A percentile compares a stretch with the other conserved stretches of the same genome.
These are phyloP conservation scores for Penicillium simplicissimum DNA, from an alignment of 495 filamentous ascomycete species.

Conservation along the genomic window DNA sequence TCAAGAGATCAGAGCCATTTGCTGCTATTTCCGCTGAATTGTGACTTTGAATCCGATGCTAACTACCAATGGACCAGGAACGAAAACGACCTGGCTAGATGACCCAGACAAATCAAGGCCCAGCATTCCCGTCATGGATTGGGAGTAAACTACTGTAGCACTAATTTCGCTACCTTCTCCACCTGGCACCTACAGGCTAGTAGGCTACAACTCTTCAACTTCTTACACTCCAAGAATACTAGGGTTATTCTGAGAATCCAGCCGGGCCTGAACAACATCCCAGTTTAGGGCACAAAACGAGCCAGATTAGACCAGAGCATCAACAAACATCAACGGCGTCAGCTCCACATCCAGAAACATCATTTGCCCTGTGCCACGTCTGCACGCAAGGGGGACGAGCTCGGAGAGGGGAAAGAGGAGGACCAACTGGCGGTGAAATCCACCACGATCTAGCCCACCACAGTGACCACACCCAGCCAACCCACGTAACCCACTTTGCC, in stretches of 20 bases:
- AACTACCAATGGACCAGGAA: background rate
- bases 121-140: background rate
- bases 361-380: conserved; percentile 17
- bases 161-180: background rate
- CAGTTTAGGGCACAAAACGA: background rate
- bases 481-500: background rate
- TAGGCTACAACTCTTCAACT: background rate
- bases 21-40: background rate
- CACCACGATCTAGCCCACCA: conserved; percentile 29
- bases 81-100: background rate
- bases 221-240: background rate
- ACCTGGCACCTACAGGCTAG: background rate
- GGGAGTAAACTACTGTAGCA: background rate
- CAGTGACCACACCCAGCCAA: background rate
- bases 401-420: background rate
- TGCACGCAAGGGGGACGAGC: conserved; percentile 13
- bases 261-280: background rate
- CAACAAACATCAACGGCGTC: background rate
- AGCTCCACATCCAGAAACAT: background rate
- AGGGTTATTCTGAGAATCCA: background rate
- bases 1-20: background rate
- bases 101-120: background rate
- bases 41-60: background rate
- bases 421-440: conserved; percentile 35
- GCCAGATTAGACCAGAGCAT: background rate